Conservation (phyloP, 1,284 basidiomycete genomes). For the Vanrija sp. region DNA sequence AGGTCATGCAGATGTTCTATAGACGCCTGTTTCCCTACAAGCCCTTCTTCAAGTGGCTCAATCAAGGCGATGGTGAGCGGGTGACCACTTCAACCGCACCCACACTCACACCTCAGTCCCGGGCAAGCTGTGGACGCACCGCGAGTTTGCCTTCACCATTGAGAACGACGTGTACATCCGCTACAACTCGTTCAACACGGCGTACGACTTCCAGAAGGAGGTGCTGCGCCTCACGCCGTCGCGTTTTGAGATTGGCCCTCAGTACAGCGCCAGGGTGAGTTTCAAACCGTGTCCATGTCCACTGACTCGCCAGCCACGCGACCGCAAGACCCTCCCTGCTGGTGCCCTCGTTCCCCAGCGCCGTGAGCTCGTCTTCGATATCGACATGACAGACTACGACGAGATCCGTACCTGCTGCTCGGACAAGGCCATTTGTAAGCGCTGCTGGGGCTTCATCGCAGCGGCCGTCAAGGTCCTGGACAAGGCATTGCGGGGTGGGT, state of each 20-base stretch:
- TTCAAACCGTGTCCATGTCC: no score
- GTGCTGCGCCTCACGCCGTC: conserved; percentile 75
- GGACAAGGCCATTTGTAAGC: conserved; percentile 83
- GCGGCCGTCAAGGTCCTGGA: conserved; percentile 89
- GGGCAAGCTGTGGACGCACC: conserved; percentile 72
- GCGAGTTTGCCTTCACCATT: conserved; percentile 97
- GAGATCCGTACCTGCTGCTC: conserved; percentile 91
- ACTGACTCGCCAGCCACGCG: conserved; percentile 64
- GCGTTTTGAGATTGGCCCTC: conserved; percentile 94
- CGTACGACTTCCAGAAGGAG: conserved; percentile 90
- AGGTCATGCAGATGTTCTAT: conserved; percentile 85
- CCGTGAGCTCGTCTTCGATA: conserved; percentile 97
- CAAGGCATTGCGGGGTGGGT: conserved; percentile 62
- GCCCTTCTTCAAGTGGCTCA: conserved; percentile 89
- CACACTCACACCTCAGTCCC: conserved; percentile 43
- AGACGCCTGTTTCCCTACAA: conserved; percentile 90
- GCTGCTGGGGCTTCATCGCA: conserved; percentile 93
- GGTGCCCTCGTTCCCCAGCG: conserved; percentile 70
- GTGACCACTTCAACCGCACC: not conserved
- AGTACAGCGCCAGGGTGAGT: conserved; percentile 81
- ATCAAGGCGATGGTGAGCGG: conserved; percentile 67
- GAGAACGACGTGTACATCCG: conserved; percentile 88
- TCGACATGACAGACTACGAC: conserved; percentile 99
- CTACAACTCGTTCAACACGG: conserved; percentile 83
- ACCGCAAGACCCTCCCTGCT: conserved; percentile 79